phyloP scores from a whole-genome alignment of 805 yeast genomes.

The Pichia cabralensis region DNA sequence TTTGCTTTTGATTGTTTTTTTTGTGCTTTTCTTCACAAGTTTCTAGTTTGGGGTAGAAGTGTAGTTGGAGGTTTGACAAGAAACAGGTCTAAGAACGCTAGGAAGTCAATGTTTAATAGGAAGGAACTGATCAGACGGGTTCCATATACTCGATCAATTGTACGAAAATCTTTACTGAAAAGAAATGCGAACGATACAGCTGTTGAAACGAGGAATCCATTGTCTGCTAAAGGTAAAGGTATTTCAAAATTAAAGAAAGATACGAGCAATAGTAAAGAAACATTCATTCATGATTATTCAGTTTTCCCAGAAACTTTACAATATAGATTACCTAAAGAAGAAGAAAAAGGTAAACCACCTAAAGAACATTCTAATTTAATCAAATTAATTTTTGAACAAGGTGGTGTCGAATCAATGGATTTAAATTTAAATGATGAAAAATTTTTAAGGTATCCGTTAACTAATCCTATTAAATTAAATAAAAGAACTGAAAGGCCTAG shows the following conservation, averaged over 20 bases:
- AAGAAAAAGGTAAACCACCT: constrained; percentile 13
- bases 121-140: too few relatives aligned
- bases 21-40: too few relatives aligned
- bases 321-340: constrained; percentile 20
- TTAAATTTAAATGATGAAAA: constrained; percentile 22
- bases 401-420: constrained; percentile 29
- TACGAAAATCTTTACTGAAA: constrained; percentile 7
- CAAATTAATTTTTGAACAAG: constrained; percentile 22
- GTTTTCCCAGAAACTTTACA: constrained; percentile 23
- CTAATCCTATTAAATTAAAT: constrained; percentile 28
- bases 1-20: too few relatives aligned
- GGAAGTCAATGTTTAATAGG: too few relatives aligned
- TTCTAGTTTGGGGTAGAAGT: too few relatives aligned
- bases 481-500: constrained; percentile 40
- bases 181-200: constrained; percentile 1
- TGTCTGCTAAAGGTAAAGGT: constrained; percentile 9
- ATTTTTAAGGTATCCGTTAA: constrained; percentile 36
- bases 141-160: too few relatives aligned
- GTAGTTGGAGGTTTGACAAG: too few relatives aligned
- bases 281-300: constrained; percentile 28
- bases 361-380: constrained; percentile 18
- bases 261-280: constrained; percentile 6
- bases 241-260: constrained; percentile 10
- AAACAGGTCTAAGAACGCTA: too few relatives aligned
- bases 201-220: background rate